A percentile compares a stretch with the other conserved stretches of the same genome.
Evolutionary conservation across 768 basidiomycete genomes (phyloP).

Genomic region (Lactarius psammicola): DNA sequence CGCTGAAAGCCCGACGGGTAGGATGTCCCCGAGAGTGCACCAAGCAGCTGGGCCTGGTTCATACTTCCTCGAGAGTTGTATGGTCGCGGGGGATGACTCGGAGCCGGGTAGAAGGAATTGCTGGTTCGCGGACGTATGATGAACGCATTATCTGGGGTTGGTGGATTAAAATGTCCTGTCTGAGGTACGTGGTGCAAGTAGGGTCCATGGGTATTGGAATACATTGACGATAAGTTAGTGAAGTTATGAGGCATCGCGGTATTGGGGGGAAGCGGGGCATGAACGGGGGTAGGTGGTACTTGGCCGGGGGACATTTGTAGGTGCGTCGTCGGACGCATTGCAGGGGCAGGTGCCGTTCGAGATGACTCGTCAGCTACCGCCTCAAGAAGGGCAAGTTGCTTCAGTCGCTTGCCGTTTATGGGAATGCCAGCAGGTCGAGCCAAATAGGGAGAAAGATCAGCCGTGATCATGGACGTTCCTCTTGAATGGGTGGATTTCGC

Average conservation of each 20-base stretch:
- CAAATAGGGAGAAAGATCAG: conserved; percentile 71
- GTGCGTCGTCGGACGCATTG: conserved; percentile 28
- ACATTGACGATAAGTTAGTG: conserved; percentile 31
- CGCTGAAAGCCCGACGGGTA: conserved; percentile 17
- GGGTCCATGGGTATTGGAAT: conserved; percentile 28
- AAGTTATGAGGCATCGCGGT: conserved; percentile 26
- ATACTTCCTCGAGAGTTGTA: conserved; percentile 44
- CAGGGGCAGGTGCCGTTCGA: conserved; percentile 44
- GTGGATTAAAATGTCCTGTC: conserved; percentile 23
- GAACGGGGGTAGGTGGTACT: conserved; percentile 5
- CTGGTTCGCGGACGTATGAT: conserved; percentile 41
- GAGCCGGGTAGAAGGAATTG: conserved; percentile 33
- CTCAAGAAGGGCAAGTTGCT: conserved; percentile 70
- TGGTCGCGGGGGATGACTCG: conserved; percentile 28
- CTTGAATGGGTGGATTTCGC: conserved; percentile 35
- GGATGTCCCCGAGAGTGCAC: conserved; percentile 42
- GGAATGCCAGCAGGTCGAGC: conserved; percentile 53
- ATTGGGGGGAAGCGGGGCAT: conserved; percentile 18
- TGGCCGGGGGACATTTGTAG: neutral
- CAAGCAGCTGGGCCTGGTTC: conserved; percentile 50
- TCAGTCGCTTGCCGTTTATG: conserved; percentile 59
- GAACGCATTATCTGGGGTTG: conserved; percentile 33
- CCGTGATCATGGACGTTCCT: conserved; percentile 46
- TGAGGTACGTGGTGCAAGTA: conserved; percentile 20
- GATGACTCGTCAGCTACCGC: conserved; percentile 73